phyloP scores from a whole-genome alignment of 2,329 filamentous ascomycete species.

The Aspergillus hiratsukae region DNA sequence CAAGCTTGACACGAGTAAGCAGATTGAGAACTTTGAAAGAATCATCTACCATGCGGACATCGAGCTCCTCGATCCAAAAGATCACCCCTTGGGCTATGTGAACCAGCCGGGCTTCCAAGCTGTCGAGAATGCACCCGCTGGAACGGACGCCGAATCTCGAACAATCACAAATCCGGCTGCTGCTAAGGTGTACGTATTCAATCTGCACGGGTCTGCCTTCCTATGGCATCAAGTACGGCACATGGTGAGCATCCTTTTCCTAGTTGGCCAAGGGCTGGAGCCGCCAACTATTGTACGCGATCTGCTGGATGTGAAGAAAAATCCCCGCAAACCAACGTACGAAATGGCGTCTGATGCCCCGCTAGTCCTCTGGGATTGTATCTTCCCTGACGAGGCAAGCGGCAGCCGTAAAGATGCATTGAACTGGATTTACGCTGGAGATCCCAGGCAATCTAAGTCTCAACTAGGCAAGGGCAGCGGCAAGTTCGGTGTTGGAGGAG shows the following conservation, averaged over 20 bases:
- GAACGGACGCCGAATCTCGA: conserved; percentile 13
- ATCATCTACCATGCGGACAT: conserved; percentile 77
- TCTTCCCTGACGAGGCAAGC: conserved; percentile 63
- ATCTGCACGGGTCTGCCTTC: conserved; percentile 85
- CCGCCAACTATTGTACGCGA: conserved; percentile 65
- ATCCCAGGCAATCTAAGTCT: conserved; percentile 46
- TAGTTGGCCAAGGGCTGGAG: conserved; percentile 86
- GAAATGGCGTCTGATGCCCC: conserved; percentile 87
- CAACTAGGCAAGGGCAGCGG: conserved; percentile 47
- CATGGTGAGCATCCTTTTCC: conserved; percentile 89
- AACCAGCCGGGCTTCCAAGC: conserved; percentile 44
- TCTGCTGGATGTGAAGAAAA: conserved; percentile 67
- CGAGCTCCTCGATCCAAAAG: conserved; percentile 57
- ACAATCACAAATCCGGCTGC: conserved; percentile 28
- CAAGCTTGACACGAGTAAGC: conserved; percentile 86
- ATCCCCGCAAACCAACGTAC: conserved; percentile 77
- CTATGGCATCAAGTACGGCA: conserved; percentile 97
- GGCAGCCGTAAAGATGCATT: conserved; percentile 56
- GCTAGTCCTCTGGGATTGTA: conserved; percentile 91
- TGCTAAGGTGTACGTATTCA: conserved; percentile 77
- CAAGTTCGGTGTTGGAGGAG: conserved; percentile 61
- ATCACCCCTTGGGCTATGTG: conserved; percentile 55
- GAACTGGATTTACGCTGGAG: conserved; percentile 74
- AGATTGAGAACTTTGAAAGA: conserved; percentile 77
- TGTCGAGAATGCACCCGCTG: conserved; percentile 13